phyloP scores from a whole-genome alignment of 2,329 filamentous ascomycete species.

The Penicillium sp. region DNA sequence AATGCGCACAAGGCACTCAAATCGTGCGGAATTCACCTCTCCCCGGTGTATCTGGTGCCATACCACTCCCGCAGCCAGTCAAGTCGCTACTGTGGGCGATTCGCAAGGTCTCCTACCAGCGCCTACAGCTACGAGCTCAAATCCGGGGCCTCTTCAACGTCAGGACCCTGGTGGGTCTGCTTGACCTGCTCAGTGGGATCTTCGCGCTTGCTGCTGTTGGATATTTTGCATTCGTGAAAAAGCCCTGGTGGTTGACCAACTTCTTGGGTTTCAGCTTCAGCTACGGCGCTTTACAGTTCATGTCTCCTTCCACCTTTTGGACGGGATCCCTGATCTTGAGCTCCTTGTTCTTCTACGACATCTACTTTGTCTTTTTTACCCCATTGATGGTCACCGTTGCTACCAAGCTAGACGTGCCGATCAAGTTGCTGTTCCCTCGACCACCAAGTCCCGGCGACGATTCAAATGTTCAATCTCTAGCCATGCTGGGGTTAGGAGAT shows the following conservation, averaged over 20 bases:
- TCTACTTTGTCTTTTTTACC: constrained; percentile 59
- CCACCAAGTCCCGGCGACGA: constrained; percentile 47
- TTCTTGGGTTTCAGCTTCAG: constrained; percentile 81
- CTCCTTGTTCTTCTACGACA: constrained; percentile 89
- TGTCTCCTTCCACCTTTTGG: constrained; percentile 82
- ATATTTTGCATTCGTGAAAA: constrained; percentile 59
- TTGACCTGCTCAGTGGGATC: constrained; percentile 51
- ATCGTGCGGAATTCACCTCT: constrained; percentile 42
- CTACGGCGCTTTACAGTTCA: constrained; percentile 71
- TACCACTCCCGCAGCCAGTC: constrained; percentile 40
- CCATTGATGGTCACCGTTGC: constrained; percentile 60
- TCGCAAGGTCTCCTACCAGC: constrained; percentile 45
- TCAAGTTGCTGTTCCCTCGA: constrained; percentile 81
- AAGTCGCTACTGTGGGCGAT: constrained; percentile 43
- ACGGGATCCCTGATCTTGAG: constrained; percentile 72
- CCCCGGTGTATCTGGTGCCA: constrained; percentile 44
- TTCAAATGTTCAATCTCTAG: constrained; percentile 39
- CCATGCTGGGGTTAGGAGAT: constrained; percentile 91
- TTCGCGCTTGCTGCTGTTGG: constrained; percentile 50
- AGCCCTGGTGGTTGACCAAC: constrained; percentile 72
- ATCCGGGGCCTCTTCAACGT: constrained; percentile 48
- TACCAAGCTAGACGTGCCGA: constrained; percentile 81
- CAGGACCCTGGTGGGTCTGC: constrained; percentile 40
- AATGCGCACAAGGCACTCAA: constrained; percentile 13
- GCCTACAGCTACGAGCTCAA: constrained; percentile 47